A percentile compares a stretch with the other conserved stretches of the same genome.
These are phyloP conservation scores for Citeromyces matritensis DNA, from an alignment of 805 yeast species.

Conservation along the genomic window DNA sequence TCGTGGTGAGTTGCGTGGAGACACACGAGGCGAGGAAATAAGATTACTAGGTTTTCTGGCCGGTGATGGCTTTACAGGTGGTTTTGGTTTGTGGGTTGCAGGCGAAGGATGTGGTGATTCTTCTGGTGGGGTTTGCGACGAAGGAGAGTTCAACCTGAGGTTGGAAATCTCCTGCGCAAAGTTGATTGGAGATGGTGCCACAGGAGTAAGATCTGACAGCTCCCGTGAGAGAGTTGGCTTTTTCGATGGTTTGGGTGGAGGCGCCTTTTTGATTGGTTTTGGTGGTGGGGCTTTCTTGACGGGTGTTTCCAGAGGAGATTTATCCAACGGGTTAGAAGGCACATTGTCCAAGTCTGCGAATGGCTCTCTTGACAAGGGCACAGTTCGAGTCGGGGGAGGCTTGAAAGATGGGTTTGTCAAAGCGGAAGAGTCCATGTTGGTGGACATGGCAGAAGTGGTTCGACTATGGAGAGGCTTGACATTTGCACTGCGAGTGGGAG, in stretches of 20 bases:
- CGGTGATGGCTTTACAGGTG: no score
- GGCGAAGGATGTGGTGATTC: no score
- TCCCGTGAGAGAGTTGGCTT: not conserved
- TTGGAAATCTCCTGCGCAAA: not conserved
- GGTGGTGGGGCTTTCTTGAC: slow-evolving; percentile 23
- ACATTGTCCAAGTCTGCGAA: slow-evolving; percentile 4
- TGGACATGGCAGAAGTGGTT: slow-evolving; percentile 3
- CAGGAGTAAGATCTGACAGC: not conserved
- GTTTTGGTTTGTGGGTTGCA: no score
- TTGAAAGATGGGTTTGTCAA: not conserved
- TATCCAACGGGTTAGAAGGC: not conserved
- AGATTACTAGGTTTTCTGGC: no score
- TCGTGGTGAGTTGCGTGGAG: no score
- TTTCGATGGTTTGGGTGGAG: not conserved
- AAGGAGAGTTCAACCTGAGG: no score
- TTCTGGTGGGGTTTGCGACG: no score
- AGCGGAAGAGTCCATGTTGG: slow-evolving; percentile 5
- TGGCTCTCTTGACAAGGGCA: slow-evolving; percentile 1
- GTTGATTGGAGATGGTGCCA: not conserved
- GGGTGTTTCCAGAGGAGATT: slow-evolving; percentile 1
- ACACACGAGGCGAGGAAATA: no score
- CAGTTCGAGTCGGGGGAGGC: not conserved
- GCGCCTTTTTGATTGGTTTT: slow-evolving; percentile 17
- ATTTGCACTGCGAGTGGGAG: no score
- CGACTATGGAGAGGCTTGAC: no score